phyloP scores from a whole-genome alignment of 257 asterid genomes.

The Salvia hispanica region DNA sequence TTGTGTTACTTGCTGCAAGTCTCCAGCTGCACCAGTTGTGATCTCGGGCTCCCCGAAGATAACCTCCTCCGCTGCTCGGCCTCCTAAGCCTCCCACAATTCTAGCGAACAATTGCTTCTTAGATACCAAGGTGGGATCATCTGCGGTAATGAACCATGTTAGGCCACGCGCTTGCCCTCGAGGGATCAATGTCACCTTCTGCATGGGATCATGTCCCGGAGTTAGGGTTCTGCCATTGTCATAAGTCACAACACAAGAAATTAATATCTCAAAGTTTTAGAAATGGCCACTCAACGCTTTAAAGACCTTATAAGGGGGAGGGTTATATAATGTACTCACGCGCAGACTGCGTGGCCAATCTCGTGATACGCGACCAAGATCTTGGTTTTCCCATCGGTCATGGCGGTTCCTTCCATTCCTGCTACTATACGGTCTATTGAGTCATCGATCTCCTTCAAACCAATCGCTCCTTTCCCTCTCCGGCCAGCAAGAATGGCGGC shows the following conservation, averaged over 20 bases:
- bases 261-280: no score
- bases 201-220: slow-evolving; percentile 66
- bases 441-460: slow-evolving; percentile 56
- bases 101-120: slow-evolving; percentile 66
- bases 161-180: slow-evolving; percentile 87
- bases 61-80: slow-evolving; percentile 73
- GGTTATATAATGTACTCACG: no score
- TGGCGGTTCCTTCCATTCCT: slow-evolving; percentile 86
- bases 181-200: slow-evolving; percentile 75
- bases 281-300: no score
- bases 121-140: slow-evolving; percentile 58
- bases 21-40: slow-evolving; percentile 77
- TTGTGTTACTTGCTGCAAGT: slow-evolving; percentile 62
- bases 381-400: slow-evolving; percentile 75
- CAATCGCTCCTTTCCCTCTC: slow-evolving; percentile 54
- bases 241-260: no score
- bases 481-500: slow-evolving; percentile 80
- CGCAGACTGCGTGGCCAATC: slow-evolving; percentile 67
- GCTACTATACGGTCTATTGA: slow-evolving; percentile 71
- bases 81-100: slow-evolving; percentile 74
- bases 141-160: slow-evolving; percentile 66
- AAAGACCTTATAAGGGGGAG: no score
- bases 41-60: slow-evolving; percentile 68
- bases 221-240: slow-evolving; percentile 50
- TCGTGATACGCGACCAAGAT: slow-evolving; percentile 65